Evolutionary conservation across 257 asterid species (phyloP).

Genomic region (Nicotiana attenuata): DNA sequence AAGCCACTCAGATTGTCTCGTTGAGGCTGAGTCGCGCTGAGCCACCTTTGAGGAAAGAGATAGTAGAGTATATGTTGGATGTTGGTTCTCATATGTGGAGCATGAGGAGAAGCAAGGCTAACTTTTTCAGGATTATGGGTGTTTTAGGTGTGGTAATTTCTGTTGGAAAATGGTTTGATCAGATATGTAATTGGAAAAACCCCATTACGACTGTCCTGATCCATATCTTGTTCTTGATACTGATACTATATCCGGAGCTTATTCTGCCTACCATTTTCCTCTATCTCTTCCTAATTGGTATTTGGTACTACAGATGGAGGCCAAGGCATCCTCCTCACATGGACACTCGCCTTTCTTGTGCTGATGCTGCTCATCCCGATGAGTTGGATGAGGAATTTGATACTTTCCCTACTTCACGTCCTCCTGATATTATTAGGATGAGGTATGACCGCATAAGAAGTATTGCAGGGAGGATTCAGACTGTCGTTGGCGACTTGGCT

Average conservation of each 20-base stretch:
- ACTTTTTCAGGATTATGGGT: conserved; percentile 49
- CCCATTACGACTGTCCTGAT: conserved; percentile 46
- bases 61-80: conserved; percentile 47
- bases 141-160: conserved; percentile 39
- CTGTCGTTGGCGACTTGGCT: conserved; percentile 50
- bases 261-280: conserved; percentile 48
- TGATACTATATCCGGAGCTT: conserved; percentile 44
- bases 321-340: conserved; percentile 53
- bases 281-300: conserved; percentile 44
- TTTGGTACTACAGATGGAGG: conserved; percentile 52
- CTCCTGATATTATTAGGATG: conserved; percentile 45
- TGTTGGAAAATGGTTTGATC: conserved; percentile 52
- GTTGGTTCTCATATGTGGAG: conserved; percentile 60
- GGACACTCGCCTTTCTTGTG: conserved; percentile 47
- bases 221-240: conserved; percentile 40
- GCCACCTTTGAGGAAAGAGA: conserved; percentile 48
- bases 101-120: conserved; percentile 55
- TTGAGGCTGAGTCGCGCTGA: conserved; percentile 47
- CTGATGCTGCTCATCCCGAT: conserved; percentile 42
- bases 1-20: conserved; percentile 45
- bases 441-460: conserved; percentile 47
- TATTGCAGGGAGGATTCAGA: conserved; percentile 45
- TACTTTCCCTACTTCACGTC: conserved; percentile 46
- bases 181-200: conserved; percentile 48
- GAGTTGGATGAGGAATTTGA: conserved; percentile 55